Conservation (phyloP, 2,329 filamentous ascomycete genomes). For the Pseudopyricularia cyperi region DNA sequence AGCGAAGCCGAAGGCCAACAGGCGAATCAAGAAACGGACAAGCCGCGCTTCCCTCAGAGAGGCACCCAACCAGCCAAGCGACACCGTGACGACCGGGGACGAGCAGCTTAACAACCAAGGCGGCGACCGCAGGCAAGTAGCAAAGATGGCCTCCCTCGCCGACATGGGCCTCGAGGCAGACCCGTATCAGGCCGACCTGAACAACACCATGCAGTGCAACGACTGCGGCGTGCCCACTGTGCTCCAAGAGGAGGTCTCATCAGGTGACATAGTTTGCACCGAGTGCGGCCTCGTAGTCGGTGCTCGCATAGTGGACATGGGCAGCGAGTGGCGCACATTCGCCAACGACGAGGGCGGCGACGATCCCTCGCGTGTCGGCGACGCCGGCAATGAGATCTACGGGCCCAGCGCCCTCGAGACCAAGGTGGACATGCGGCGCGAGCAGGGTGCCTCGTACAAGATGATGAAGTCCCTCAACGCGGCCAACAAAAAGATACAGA, state of each 20-base stretch:
- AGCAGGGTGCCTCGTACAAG: slow-evolving; percentile 9
- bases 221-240: slow-evolving; percentile 94
- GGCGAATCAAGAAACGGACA: slow-evolving; percentile 10
- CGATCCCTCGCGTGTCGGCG: slow-evolving; percentile 95
- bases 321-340: slow-evolving; percentile 98
- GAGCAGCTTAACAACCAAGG: slow-evolving; percentile 26
- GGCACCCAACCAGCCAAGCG: slow-evolving; percentile 17
- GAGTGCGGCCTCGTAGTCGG: slow-evolving; percentile 86
- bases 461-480: slow-evolving; percentile 12
- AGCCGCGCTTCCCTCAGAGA: slow-evolving; percentile 9
- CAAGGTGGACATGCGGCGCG: slow-evolving; percentile 11
- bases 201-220: slow-evolving; percentile 70
- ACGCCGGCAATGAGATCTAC: slow-evolving; percentile 77
- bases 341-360: slow-evolving; percentile 96
- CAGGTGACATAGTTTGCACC: slow-evolving; percentile 83
- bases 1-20: slow-evolving; percentile 10
- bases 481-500: slow-evolving; percentile 15
- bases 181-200: slow-evolving; percentile 57
- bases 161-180: background rate
- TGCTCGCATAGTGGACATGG: slow-evolving; percentile 84
- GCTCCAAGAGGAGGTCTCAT: slow-evolving; percentile 82
- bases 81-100: slow-evolving; percentile 16
- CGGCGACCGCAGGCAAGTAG: background rate
- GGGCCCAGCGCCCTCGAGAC: slow-evolving; percentile 68
- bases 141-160: slow-evolving; percentile 17